These are phyloP conservation scores for Pleurotus eryngii DNA, from an alignment of 768 basidiomycete genomes.

Conservation along the genomic window DNA sequence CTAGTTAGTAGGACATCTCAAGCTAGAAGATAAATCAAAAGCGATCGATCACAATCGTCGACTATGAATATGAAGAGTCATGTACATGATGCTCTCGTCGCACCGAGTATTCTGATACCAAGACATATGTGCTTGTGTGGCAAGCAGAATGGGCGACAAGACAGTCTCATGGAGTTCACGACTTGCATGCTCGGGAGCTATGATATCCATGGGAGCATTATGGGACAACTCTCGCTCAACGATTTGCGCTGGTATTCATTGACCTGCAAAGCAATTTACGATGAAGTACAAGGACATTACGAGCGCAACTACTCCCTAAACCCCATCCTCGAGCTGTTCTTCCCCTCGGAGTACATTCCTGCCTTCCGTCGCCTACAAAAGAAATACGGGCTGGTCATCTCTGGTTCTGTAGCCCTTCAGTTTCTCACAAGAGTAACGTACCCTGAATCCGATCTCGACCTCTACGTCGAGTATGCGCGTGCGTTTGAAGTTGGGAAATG, in stretches of 20 bases:
- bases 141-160: too few relatives aligned
- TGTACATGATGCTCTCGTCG: too few relatives aligned
- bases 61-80: too few relatives aligned
- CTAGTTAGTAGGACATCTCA: too few relatives aligned
- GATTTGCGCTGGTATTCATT: conserved; percentile 19
- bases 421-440: conserved; percentile 45
- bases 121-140: too few relatives aligned
- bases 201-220: too few relatives aligned
- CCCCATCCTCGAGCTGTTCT: conserved; percentile 30
- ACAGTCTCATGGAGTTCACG: too few relatives aligned
- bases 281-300: background rate
- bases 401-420: conserved; percentile 52
- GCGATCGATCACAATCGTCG: too few relatives aligned
- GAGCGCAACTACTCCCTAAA: conserved; percentile 32
- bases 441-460: conserved; percentile 46
- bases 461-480: conserved; percentile 37
- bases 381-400: conserved; percentile 41
- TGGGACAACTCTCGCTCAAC: too few relatives aligned
- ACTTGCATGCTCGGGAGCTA: too few relatives aligned
- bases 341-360: conserved; percentile 19
- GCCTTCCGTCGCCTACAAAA: conserved; percentile 42
- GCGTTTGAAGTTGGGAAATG: conserved; percentile 30
- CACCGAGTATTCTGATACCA: too few relatives aligned
- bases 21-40: too few relatives aligned
- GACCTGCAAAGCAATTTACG: conserved; percentile 14